phyloP scores from a whole-genome alignment of 2,329 filamentous ascomycete species.

The Sarocladium kiliense region DNA sequence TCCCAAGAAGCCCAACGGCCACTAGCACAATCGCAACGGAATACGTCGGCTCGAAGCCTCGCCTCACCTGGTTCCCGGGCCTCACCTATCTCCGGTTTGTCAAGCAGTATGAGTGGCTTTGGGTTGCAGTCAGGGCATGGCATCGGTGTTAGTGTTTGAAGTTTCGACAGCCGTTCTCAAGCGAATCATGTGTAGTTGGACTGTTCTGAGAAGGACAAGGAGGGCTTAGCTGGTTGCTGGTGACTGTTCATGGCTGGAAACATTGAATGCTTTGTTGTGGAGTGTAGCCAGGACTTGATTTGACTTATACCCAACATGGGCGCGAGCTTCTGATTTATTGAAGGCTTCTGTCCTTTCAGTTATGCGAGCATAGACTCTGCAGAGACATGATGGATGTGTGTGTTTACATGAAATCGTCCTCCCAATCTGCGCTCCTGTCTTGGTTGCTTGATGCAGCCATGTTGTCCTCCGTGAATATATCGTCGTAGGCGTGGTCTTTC shows the following conservation, averaged over 20 bases:
- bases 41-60: not conserved
- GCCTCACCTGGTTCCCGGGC: not conserved
- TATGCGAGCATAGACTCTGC: not conserved
- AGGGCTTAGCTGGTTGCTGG: no score
- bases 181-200: not conserved
- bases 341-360: no score
- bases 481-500: constrained; percentile 97
- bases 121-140: constrained; percentile 7
- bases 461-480: constrained; percentile 79
- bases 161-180: not conserved
- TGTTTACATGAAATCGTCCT: constrained; percentile 86
- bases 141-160: constrained; percentile 24
- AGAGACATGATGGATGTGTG: not conserved
- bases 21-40: not conserved
- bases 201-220: no score
- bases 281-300: not conserved
- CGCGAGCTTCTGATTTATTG: not conserved
- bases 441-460: constrained; percentile 78
- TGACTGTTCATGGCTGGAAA: no score
- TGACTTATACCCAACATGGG: not conserved
- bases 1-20: not conserved
- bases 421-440: constrained; percentile 68
- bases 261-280: no score
- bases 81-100: constrained; percentile 23
- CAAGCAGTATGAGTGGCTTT: constrained; percentile 9